Base-by-base conservation (phyloP, 345 rosid species). In the Geranium brycei region DNA sequence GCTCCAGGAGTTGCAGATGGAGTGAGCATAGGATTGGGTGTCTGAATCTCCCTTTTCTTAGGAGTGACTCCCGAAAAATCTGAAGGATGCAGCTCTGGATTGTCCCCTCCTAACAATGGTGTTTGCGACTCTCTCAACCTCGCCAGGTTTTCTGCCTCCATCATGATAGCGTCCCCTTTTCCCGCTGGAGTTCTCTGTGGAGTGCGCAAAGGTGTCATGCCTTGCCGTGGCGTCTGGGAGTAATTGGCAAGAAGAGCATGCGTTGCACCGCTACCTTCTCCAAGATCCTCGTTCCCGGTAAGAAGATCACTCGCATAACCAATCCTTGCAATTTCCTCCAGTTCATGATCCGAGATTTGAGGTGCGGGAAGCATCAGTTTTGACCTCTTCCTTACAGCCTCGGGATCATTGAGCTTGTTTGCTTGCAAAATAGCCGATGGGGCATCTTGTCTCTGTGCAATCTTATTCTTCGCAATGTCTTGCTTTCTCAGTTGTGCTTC, bases 51-150 rank as follows among this genome's bases (percentile, higher is more conserved):
- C 66, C 71, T 84, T 69, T 77, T 95, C 81, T 76, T 91, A 17
- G 97, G 99, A 63, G 99, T 95, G 69, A 95, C 97, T 65, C 99
- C 99, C 0, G 99, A 87, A 72, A 95, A 95, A 74, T 95, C 99
- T 60, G 99, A 95, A 76, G 97, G 97, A 73, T 95, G 99, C 82
- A 95, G 77, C 66, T 95, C 97, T 58, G 99, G 99, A 71, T 95
- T 95, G 40, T 95, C 95, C 58, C 99, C 99, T 56, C 99, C 99
- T 23, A 95, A 72, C 65, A 95, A 77, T 68, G 99, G 97, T 59
- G 99, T 95, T 75, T 91, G 97, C 57, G 99, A 95, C 76, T 95
- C 96, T 72, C 99, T 83, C 80, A 95, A 61, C 58, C 99, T 76
- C n/a, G 95, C 97, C 71, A 95, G 76, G 61, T 95, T 95, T 78